Base-by-base conservation (phyloP, 2,329 filamentous ascomycete genomes). In the Colletotrichum australisinense region DNA sequence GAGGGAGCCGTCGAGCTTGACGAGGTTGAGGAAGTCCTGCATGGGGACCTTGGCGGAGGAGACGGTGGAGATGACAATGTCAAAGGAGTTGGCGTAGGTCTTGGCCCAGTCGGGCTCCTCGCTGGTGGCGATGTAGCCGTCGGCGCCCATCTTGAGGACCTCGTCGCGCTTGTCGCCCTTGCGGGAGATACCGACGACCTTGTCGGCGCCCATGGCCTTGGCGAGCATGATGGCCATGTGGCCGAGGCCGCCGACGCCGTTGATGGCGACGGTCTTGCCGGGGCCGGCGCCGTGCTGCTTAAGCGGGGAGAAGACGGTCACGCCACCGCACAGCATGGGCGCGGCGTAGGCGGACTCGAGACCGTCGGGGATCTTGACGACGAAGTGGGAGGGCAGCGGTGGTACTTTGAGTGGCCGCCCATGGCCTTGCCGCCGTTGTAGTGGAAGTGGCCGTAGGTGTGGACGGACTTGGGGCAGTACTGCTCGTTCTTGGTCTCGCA, bases 161-260 rank as follows among this genome's bases (percentile, higher is more conserved):
- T 92, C 90, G 1, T 84, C 84, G 57, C 84, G 84, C 84, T 92
- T 92, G 68, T 79, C 81, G 6, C 80, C 81, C 22, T 81, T 86
- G 52, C 90, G 86, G 16, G 88, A 91, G 78, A 92, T 91, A 9
- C 87, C 90, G 8, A 91, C 87, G 14, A 92, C 88, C 58, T 86
- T 85, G 62, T 92, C 89, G n/a, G 88, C 89, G 11, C 88, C 89
- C 12, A 94, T 81, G 1, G 92, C 92, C 80, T 90, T 92, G 1
- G 93, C 92, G 76, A 91, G 93, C 53, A 93, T 81, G 11, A 94
- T 82, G 4, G 90, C 93, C 76, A 94, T 91, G 81, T 94, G 92
- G 0, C 92, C 92, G 1, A 94, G 81, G 2, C 92, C 92, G 8
- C 92, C 92, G 16, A 94, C 84, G 2, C 92, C 92, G 24, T 93